Percentiles rank a stretch among this genome's conserved stretches.
These are phyloP conservation scores for Vigna angularis DNA, from an alignment of 306 rosid genomes.

Conservation along the genomic window DNA sequence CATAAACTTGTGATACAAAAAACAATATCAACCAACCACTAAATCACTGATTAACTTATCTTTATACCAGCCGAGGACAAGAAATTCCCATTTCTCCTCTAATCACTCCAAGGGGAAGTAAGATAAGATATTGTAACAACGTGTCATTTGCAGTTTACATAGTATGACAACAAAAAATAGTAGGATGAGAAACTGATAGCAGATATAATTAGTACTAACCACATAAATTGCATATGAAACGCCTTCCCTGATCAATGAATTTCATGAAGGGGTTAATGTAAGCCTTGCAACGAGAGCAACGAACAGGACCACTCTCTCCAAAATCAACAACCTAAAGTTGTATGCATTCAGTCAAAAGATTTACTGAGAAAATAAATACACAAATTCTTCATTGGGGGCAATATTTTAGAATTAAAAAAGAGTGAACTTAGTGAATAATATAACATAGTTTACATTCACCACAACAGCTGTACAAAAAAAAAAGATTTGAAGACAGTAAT, in stretches of 20 bases:
- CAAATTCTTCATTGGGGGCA: conserved; percentile 27
- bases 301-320: conserved; percentile 98
- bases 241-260: conserved; percentile 96
- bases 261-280: conserved; percentile 98
- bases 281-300: conserved; percentile 98
- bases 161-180: conserved; percentile 38
- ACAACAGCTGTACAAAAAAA: conserved; percentile 31
- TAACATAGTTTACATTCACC: conserved; percentile 22
- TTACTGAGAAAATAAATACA: background rate
- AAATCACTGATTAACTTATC: conserved; percentile 17
- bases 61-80: conserved; percentile 11
- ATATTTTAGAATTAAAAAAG: conserved; percentile 28
- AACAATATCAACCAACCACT: conserved; percentile 21
- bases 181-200: conserved; percentile 37
- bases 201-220: conserved; percentile 65
- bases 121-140: conserved; percentile 1
- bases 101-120: conserved; percentile 15
- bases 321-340: conserved; percentile 87
- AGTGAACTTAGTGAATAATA: conserved; percentile 16
- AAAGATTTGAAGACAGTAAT: conserved; percentile 16
- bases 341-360: conserved; percentile 31
- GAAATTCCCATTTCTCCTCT: background rate
- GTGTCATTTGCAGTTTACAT: conserved; percentile 26
- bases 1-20: conserved; percentile 18
- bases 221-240: conserved; percentile 92